Evolutionary conservation across 2,329 filamentous ascomycete genomes (phyloP).

Genomic region (Chaetomiaceae sp.): DNA sequence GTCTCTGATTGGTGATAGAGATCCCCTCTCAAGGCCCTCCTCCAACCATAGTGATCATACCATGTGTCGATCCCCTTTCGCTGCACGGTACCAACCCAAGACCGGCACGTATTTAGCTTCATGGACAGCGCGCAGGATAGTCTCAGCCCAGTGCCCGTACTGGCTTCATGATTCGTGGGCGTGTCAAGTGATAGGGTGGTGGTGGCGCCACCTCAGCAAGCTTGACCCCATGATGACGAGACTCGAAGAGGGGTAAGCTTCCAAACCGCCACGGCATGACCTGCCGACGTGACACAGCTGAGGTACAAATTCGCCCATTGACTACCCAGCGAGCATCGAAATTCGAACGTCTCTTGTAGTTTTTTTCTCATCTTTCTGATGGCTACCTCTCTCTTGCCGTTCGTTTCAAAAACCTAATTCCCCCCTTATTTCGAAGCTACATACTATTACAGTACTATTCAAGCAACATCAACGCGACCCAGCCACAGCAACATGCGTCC

Average conservation of each 20-base stretch:
- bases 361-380: neutral
- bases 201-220: conserved; percentile 4
- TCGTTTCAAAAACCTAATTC: too few species aligned
- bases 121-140: too few species aligned
- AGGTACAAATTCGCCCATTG: neutral
- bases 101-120: too few species aligned
- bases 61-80: neutral
- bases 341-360: neutral
- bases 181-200: neutral
- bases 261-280: neutral
- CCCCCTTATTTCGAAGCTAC: too few species aligned
- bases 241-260: neutral
- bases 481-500: neutral
- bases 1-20: too few species aligned
- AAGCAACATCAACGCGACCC: neutral
- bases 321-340: too few species aligned
- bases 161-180: conserved; percentile 1
- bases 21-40: too few species aligned
- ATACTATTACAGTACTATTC: too few species aligned
- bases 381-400: neutral
- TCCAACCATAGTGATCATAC: neutral
- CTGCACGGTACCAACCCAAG: neutral
- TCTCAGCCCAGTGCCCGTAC: neutral
- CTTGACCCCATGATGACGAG: conserved; percentile 3
- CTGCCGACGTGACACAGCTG: neutral